Evolutionary conservation across 768 basidiomycete genomes (phyloP).

Genomic region (Agrocybe chaxingu): DNA sequence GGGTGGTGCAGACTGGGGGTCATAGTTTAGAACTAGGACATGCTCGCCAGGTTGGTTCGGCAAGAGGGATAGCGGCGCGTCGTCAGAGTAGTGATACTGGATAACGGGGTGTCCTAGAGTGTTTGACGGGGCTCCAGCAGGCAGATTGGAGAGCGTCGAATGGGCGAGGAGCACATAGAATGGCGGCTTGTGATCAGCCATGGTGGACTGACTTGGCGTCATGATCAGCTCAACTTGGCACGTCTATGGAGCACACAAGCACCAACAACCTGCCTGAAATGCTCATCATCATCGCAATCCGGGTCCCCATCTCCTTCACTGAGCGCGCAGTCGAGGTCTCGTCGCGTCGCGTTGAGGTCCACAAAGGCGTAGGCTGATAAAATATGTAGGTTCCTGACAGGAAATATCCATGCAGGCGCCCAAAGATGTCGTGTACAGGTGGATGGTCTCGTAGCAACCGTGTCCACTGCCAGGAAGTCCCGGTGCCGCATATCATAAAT

Average conservation of each 20-base stretch:
- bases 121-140: constrained; percentile 32
- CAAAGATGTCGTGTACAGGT: constrained; percentile 1
- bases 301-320: too few relatives aligned
- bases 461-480: constrained; percentile 1
- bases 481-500: not conserved
- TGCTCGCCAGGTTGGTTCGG: constrained; percentile 62
- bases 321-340: too few relatives aligned
- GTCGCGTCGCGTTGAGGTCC: too few relatives aligned
- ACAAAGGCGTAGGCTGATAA: not conserved
- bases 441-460: constrained; percentile 24
- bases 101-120: constrained; percentile 68
- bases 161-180: constrained; percentile 71
- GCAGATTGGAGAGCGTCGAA: constrained; percentile 37
- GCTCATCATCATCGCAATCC: too few relatives aligned
- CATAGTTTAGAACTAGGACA: constrained; percentile 71
- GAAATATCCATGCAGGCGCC: not conserved
- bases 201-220: constrained; percentile 2
- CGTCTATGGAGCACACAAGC: too few relatives aligned
- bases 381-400: not conserved
- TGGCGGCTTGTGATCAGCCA: constrained; percentile 37
- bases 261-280: too few relatives aligned
- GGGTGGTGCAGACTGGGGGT: constrained; percentile 41
- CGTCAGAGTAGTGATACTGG: constrained; percentile 82
- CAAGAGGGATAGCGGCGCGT: constrained; percentile 63
- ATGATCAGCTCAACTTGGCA: not conserved